Conservation (phyloP, 2,329 filamentous ascomycete species). For the Epichloe scottii region DNA sequence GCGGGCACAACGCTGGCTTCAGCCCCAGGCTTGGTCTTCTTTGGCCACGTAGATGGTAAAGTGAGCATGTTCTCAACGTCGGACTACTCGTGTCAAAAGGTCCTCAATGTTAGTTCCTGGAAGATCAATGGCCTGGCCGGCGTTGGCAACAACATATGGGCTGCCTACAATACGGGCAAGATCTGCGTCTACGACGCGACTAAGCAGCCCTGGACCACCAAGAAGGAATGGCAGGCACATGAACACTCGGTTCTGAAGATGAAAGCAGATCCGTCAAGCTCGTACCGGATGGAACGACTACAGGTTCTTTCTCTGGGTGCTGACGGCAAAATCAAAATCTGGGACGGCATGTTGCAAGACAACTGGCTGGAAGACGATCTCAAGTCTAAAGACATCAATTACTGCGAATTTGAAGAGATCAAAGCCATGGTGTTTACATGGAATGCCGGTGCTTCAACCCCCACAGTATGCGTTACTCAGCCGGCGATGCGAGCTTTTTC, state of each 20-base stretch:
- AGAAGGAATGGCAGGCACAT: slow-evolving; percentile 93
- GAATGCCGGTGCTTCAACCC: slow-evolving; percentile 97
- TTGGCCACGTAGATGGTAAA: slow-evolving; percentile 89
- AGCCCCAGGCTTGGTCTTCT: slow-evolving; percentile 68
- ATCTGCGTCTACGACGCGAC: slow-evolving; percentile 84
- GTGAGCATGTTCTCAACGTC: slow-evolving; percentile 79
- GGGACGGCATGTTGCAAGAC: slow-evolving; percentile 87
- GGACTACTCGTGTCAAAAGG: slow-evolving; percentile 63
- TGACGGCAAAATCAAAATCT: slow-evolving; percentile 72
- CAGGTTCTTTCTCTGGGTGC: slow-evolving; percentile 81
- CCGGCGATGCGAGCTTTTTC: slow-evolving; percentile 70
- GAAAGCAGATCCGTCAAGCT: slow-evolving; percentile 64
- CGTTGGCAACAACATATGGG: slow-evolving; percentile 77
- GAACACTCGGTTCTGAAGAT: slow-evolving; percentile 70
- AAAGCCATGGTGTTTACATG: slow-evolving; percentile 77
- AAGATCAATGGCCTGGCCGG: slow-evolving; percentile 84
- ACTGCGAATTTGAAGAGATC: slow-evolving; percentile 75
- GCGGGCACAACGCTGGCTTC: slow-evolving; percentile 66
- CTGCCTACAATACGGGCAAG: slow-evolving; percentile 87
- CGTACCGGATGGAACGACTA: slow-evolving; percentile 72
- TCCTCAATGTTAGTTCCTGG: slow-evolving; percentile 82
- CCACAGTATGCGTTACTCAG: slow-evolving; percentile 60
- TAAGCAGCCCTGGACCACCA: slow-evolving; percentile 71
- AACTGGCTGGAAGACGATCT: slow-evolving; percentile 91
- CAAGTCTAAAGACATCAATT: slow-evolving; percentile 71